Percentiles rank a stretch among this genome's conserved stretches.
phyloP scores from a whole-genome alignment of 495 filamentous ascomycete genomes.

The Astrocystis sublimbata region DNA sequence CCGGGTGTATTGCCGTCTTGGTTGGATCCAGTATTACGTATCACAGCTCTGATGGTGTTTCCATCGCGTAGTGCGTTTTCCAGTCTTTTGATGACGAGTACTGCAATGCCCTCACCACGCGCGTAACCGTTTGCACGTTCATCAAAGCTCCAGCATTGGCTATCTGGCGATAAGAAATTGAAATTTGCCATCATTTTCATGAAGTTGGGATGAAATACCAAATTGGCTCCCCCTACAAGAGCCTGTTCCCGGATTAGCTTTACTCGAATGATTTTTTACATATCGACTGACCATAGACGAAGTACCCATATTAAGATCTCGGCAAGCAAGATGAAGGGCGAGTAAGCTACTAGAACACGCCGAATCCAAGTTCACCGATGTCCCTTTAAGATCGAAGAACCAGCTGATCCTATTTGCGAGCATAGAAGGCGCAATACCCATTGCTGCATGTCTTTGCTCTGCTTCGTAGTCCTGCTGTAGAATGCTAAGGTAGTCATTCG shows the following conservation, averaged over 20 bases:
- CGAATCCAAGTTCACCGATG: constrained; percentile 43
- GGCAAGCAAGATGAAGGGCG: constrained; percentile 63
- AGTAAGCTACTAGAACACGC: constrained; percentile 65
- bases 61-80: constrained; percentile 45
- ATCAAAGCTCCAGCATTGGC: constrained; percentile 51
- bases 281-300: constrained; percentile 8
- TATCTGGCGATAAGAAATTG: constrained; percentile 33
- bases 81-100: constrained; percentile 55
- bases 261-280: no score
- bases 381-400: constrained; percentile 46
- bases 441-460: constrained; percentile 23
- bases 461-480: constrained; percentile 26
- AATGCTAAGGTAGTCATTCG: constrained; percentile 40
- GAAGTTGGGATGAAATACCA: constrained; percentile 48
- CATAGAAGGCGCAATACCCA: constrained; percentile 30
- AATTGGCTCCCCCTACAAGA: constrained; percentile 46
- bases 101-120: constrained; percentile 57
- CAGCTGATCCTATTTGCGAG: constrained; percentile 50
- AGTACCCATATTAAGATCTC: constrained; percentile 56
- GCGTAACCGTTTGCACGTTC: constrained; percentile 57
- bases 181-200: constrained; percentile 27
- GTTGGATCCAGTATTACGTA: constrained; percentile 53
- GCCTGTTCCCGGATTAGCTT: no score
- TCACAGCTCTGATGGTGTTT: constrained; percentile 56
- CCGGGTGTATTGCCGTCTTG: constrained; percentile 48